Percentiles rank a stretch among this genome's conserved stretches.
Evolutionary conservation across 495 filamentous ascomycete species (phyloP).

Genomic region (Tuber melanosporum): DNA sequence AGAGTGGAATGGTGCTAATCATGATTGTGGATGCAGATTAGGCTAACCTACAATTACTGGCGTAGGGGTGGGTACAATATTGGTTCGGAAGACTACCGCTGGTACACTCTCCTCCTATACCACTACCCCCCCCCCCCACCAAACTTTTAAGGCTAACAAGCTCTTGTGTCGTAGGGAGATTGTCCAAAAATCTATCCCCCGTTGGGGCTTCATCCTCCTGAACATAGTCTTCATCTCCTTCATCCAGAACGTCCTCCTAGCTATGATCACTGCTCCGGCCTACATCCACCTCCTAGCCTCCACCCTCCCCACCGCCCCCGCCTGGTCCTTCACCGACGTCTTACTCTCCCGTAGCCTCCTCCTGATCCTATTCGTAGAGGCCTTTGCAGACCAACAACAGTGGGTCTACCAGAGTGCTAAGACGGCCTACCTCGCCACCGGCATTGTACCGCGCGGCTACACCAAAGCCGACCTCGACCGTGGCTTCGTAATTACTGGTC

Average conservation of each 20-base stretch:
- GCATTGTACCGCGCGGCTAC: slow-evolving; percentile 58
- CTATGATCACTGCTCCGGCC: slow-evolving; percentile 67
- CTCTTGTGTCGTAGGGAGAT: slow-evolving; percentile 44
- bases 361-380: slow-evolving; percentile 65
- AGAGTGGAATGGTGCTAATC: slow-evolving; percentile 7
- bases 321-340: slow-evolving; percentile 56
- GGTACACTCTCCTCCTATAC: slow-evolving; percentile 46
- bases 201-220: slow-evolving; percentile 64
- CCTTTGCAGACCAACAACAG: slow-evolving; percentile 84
- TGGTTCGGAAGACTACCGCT: slow-evolving; percentile 91
- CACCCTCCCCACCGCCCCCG: slow-evolving; percentile 45
- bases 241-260: slow-evolving; percentile 73
- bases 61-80: slow-evolving; percentile 84
- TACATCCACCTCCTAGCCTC: slow-evolving; percentile 69
- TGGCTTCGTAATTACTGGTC: slow-evolving; percentile 77
- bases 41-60: slow-evolving; percentile 95
- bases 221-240: slow-evolving; percentile 83
- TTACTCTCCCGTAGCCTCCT: slow-evolving; percentile 62
- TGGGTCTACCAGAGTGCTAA: slow-evolving; percentile 88
- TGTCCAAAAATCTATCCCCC: slow-evolving; percentile 45
- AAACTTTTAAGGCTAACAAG: slow-evolving; percentile 10
- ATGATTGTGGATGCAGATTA: slow-evolving; percentile 46
- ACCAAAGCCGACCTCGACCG: slow-evolving; percentile 75
- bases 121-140: background rate
- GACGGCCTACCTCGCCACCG: slow-evolving; percentile 61